phyloP scores from a whole-genome alignment of 2,329 filamentous ascomycete species.

The Pseudomassariella vexata region DNA sequence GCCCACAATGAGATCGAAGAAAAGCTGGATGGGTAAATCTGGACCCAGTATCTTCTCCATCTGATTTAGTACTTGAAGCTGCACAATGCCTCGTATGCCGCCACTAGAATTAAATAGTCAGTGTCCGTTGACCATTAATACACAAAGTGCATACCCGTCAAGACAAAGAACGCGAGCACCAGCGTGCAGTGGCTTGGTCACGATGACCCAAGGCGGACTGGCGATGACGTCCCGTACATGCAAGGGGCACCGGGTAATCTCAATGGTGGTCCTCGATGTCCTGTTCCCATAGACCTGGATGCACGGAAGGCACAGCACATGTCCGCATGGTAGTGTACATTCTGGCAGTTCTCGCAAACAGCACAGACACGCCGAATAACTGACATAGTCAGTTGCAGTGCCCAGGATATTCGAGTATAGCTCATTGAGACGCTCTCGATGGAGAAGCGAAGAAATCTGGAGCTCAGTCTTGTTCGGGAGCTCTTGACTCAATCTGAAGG shows the following conservation, averaged over 20 bases:
- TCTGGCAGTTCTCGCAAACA: constrained; percentile 25
- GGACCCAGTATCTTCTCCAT: constrained; percentile 23
- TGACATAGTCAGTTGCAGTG: constrained; percentile 19
- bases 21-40: constrained; percentile 23
- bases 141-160: constrained; percentile 17
- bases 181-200: constrained; percentile 21
- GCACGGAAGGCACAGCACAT: constrained; percentile 23
- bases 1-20: constrained; percentile 26
- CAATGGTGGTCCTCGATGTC: constrained; percentile 25
- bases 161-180: constrained; percentile 22
- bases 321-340: constrained; percentile 24
- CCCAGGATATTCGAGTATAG: constrained; percentile 23
- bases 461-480: constrained; percentile 21
- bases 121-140: too few species aligned
- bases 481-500: constrained; percentile 20
- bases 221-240: constrained; percentile 23
- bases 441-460: constrained; percentile 20
- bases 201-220: constrained; percentile 22
- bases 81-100: constrained; percentile 21
- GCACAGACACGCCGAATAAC: constrained; percentile 25
- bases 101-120: too few species aligned
- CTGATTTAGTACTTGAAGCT: constrained; percentile 21
- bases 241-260: constrained; percentile 23
- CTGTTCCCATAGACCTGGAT: constrained; percentile 22
- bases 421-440: constrained; percentile 24